Evolutionary conservation across 1,284 basidiomycete species (phyloP).

Genomic region (Phlebopus sp.): DNA sequence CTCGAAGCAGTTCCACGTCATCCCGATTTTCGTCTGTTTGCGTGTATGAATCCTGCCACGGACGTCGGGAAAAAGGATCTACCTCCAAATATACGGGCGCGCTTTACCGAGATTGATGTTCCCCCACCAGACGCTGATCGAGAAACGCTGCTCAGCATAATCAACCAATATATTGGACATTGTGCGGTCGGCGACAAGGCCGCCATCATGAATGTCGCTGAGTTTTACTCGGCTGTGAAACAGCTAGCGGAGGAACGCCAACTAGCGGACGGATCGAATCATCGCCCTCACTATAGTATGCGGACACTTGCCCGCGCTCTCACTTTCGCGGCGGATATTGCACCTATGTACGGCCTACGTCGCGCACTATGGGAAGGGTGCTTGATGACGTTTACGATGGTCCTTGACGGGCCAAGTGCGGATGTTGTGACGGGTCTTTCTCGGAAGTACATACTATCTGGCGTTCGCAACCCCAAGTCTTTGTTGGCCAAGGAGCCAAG

Average conservation of each 20-base stretch:
- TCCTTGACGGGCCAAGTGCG: constrained; percentile 77
- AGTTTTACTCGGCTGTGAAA: constrained; percentile 88
- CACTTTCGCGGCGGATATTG: constrained; percentile 86
- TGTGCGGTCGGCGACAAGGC: constrained; percentile 83
- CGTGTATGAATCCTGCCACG: constrained; percentile 99
- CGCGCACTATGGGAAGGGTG: constrained; percentile 95
- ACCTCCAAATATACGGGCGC: constrained; percentile 83
- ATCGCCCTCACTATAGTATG: constrained; percentile 97
- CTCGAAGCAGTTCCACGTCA: constrained; percentile 90
- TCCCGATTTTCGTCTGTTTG: constrained; percentile 94
- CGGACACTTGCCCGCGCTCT: constrained; percentile 91
- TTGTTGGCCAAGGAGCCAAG: constrained; percentile 69
- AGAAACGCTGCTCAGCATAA: constrained; percentile 87
- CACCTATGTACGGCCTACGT: constrained; percentile 76
- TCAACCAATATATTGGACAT: constrained; percentile 88
- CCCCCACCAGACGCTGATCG: constrained; percentile 90
- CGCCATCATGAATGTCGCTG: constrained; percentile 88
- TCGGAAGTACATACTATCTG: constrained; percentile 78
- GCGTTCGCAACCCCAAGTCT: constrained; percentile 80
- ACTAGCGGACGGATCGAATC: constrained; percentile 93
- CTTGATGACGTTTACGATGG: constrained; percentile 97
- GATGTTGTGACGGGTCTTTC: constrained; percentile 68
- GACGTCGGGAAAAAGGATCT: constrained; percentile 99
- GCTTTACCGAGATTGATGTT: constrained; percentile 96
- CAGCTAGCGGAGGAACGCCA: constrained; percentile 75